Evolutionary conservation across 2,329 filamentous ascomycete genomes (phyloP).

Genomic region (Chaetomium sp.): DNA sequence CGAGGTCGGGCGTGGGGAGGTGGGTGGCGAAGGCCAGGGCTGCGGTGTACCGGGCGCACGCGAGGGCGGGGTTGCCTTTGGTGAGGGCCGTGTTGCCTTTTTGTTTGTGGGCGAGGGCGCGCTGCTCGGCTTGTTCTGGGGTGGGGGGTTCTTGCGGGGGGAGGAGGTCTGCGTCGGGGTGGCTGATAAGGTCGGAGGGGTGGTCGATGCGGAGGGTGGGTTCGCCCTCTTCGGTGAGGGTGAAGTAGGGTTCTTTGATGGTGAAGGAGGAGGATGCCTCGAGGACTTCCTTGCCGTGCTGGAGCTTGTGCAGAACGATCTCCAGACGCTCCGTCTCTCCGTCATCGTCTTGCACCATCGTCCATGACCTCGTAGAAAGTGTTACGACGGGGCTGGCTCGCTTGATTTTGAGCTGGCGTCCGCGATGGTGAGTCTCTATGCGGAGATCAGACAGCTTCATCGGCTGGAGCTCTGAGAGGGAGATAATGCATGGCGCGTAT

Average conservation of each 20-base stretch:
- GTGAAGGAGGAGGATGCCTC: not conserved
- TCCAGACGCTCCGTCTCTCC: constrained; percentile 19
- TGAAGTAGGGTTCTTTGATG: constrained; percentile 23
- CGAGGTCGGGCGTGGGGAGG: not conserved
- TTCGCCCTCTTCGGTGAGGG: constrained; percentile 19
- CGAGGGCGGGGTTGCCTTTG: not conserved
- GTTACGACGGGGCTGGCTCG: constrained; percentile 15
- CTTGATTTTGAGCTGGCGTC: constrained; percentile 13
- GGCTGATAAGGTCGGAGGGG: constrained; percentile 12
- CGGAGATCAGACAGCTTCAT: constrained; percentile 13
- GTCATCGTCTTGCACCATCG: constrained; percentile 19
- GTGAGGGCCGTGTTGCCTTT: constrained; percentile 16
- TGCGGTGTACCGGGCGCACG: constrained; percentile 4
- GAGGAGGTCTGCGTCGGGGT: not conserved
- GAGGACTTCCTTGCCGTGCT: constrained; percentile 9
- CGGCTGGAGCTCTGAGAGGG: not conserved
- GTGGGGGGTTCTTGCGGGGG: not conserved
- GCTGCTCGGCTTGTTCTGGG: not conserved
- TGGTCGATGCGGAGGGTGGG: constrained; percentile 22
- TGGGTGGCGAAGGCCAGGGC: not conserved
- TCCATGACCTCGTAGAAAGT: constrained; percentile 8
- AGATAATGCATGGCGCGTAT: constrained; percentile 10
- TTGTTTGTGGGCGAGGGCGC: not conserved
- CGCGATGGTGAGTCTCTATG: constrained; percentile 18
- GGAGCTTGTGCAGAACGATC: constrained; percentile 9